phyloP scores from a whole-genome alignment of 192 early-diverging fungal species.

The Pilobolus umbonatus region DNA sequence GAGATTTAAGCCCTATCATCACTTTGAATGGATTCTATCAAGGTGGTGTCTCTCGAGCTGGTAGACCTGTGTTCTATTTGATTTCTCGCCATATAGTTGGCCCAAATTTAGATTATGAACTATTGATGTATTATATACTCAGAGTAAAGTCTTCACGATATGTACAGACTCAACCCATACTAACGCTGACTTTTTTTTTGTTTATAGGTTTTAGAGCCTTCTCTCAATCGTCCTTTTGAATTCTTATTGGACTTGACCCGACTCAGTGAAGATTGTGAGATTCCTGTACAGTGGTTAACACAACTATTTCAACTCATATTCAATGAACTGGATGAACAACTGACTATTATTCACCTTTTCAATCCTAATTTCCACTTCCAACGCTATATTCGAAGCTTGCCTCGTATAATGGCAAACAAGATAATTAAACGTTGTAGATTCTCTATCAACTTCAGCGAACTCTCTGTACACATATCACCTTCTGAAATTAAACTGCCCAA shows the following conservation, averaged over 20 bases:
- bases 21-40: slow-evolving; percentile 72
- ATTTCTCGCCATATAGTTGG: slow-evolving; percentile 65
- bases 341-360: slow-evolving; percentile 67
- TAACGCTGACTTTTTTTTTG: slow-evolving; percentile 5
- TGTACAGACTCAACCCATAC: not conserved
- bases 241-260: slow-evolving; percentile 75
- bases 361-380: slow-evolving; percentile 74
- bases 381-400: slow-evolving; percentile 52
- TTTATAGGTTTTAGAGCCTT: slow-evolving; percentile 52
- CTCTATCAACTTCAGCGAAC: slow-evolving; percentile 52
- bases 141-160: slow-evolving; percentile 34
- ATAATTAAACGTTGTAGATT: slow-evolving; percentile 62
- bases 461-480: slow-evolving; percentile 65
- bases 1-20: slow-evolving; percentile 54
- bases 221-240: slow-evolving; percentile 67
- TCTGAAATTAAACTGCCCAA: slow-evolving; percentile 71
- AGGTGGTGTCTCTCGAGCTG: slow-evolving; percentile 63
- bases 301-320: slow-evolving; percentile 69
- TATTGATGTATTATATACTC: slow-evolving; percentile 69
- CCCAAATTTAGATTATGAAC: slow-evolving; percentile 77
- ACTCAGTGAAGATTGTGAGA: slow-evolving; percentile 71
- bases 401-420: slow-evolving; percentile 37
- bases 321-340: slow-evolving; percentile 51
- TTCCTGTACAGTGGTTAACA: slow-evolving; percentile 64
- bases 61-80: slow-evolving; percentile 78